A percentile compares a stretch with the other conserved stretches of the same genome.
Conservation (phyloP, 192 early-diverging fungal species). For the Entophlyctis luteolus region DNA sequence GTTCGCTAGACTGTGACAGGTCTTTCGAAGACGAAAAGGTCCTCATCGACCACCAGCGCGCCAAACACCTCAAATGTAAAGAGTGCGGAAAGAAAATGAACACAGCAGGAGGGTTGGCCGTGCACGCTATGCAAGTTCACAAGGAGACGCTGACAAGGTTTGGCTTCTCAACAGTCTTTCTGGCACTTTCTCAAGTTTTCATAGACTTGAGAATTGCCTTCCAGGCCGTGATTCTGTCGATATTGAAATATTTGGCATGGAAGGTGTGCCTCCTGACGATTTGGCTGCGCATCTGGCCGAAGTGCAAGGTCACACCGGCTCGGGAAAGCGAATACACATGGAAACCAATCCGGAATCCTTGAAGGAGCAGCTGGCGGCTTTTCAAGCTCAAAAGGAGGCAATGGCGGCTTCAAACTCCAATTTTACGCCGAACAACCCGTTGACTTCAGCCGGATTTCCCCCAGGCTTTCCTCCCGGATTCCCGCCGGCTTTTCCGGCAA, state of each 20-base stretch:
- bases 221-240: conserved; percentile 80
- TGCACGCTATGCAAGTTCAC: conserved; percentile 90
- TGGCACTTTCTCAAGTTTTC: neutral
- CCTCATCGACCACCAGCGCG: conserved; percentile 86
- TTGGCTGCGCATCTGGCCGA: conserved; percentile 58
- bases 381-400: conserved; percentile 35
- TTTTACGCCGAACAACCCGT: neutral
- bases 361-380: conserved; percentile 39
- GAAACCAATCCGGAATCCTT: conserved; percentile 29
- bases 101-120: conserved; percentile 83
- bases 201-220: conserved; percentile 80
- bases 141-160: conserved; percentile 78
- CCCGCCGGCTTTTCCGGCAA: conserved; percentile 14
- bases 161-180: conserved; percentile 1
- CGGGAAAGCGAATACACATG: conserved; percentile 21
- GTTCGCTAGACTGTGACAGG: conserved; percentile 74
- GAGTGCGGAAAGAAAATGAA: conserved; percentile 80
- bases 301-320: conserved; percentile 17
- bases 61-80: conserved; percentile 91
- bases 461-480: neutral
- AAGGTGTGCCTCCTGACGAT: conserved; percentile 83
- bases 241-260: conserved; percentile 92
- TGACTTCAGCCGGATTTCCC: conserved; percentile 13
- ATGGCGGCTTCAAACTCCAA: conserved; percentile 2
- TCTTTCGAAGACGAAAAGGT: conserved; percentile 95